phyloP scores from a whole-genome alignment of 768 basidiomycete genomes.

The Dictyophora rubrovolvata region DNA sequence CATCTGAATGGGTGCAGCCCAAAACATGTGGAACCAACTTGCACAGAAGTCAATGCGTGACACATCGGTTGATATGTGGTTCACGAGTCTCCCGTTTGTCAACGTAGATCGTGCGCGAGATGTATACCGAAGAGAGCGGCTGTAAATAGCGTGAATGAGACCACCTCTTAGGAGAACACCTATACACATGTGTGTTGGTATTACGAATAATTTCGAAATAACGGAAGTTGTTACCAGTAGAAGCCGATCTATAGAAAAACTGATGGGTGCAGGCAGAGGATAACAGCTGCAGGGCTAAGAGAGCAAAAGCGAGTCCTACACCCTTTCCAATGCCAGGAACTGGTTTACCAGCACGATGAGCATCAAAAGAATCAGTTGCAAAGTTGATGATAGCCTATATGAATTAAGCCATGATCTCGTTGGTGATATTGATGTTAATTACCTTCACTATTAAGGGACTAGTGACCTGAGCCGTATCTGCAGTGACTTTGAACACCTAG shows the following conservation, averaged over 20 bases:
- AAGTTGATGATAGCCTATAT: constrained; percentile 61
- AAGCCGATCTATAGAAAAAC: constrained; percentile 70
- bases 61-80: constrained; percentile 88
- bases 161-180: constrained; percentile 80
- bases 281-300: constrained; percentile 59
- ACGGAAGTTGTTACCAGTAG: constrained; percentile 23
- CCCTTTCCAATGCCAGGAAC: constrained; percentile 43
- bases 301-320: constrained; percentile 62
- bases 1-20: constrained; percentile 71
- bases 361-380: constrained; percentile 50
- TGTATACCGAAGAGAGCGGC: constrained; percentile 64
- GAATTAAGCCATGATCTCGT: background rate
- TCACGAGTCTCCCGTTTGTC: constrained; percentile 83
- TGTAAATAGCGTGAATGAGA: constrained; percentile 80
- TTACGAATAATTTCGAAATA: background rate
- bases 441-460: constrained; percentile 75
- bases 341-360: constrained; percentile 16
- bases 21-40: constrained; percentile 72
- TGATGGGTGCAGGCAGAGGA: constrained; percentile 64
- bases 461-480: constrained; percentile 63
- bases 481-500: constrained; percentile 34
- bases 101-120: constrained; percentile 70
- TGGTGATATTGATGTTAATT: constrained; percentile 7
- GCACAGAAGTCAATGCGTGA: constrained; percentile 85
- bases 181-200: background rate